Base-by-base conservation (phyloP, 208 protist genomes). In the Trypanosoma vivax region DNA sequence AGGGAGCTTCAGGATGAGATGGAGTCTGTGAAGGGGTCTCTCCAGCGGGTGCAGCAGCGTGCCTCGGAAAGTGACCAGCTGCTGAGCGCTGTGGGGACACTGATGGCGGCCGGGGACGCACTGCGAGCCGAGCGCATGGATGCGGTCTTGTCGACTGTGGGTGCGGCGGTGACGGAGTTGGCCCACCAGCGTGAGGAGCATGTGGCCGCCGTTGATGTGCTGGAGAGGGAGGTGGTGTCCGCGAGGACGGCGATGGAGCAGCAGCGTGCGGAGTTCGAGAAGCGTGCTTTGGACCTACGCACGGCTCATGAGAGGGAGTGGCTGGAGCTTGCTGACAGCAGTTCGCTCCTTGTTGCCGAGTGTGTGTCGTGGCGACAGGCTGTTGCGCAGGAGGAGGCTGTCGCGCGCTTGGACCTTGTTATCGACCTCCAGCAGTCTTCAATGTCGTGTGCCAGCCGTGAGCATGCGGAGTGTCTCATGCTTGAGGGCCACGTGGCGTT, bases 241-340 rank as follows among this genome's bases (percentile, higher is more conserved):
- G 16, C 13, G 2, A 53, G 39, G 19, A 40, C 59, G 5, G 33
- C 30, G 14, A 19, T 50, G 19, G 1, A 2, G 14, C 46, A 45
- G 30, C 48, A 37, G 14, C 41, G 51, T 48, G 23, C 58, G 28
- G 69, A 51, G 35, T 30, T 28, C 31, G 30, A 60, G 50, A 37
- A 42, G 13, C 25, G 29, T 2, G 39, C 51, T 49, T n/a, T 33
- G 33, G 35, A 21, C 14, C 10, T 48, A 14, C 34, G 29, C 43
- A 5, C 57, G 54, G 13, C 46, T n/a, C 16, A 29, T 52, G 2
- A 24, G 54, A 10, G 33, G 14, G 27, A 60, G 14, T 29, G 65
- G n/a, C 9, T 38, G 1, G 33, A 3, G 18, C 5, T 53, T 29
- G 35, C 23, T 21, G 13, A 23, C 30, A 56, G 31, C 25, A 42